Conservation (phyloP, 257 asterid genomes). For the Handroanthus guayacan region DNA sequence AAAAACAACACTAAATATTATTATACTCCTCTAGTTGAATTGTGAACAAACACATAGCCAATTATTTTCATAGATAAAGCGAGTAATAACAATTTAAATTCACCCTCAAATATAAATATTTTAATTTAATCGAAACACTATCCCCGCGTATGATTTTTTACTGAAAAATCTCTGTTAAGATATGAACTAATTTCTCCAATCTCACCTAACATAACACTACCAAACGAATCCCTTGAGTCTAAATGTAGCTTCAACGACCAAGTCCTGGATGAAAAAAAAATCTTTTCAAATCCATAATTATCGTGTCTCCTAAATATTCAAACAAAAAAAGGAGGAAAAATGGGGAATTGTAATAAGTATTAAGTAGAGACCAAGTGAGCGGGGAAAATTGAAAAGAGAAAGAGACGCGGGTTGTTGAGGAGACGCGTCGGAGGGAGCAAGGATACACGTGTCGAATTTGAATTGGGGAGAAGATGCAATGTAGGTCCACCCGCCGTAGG, state of each 20-base stretch:
- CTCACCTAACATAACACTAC: not conserved
- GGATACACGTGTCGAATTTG: constrained; percentile 31
- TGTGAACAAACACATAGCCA: no score
- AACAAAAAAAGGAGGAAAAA: not conserved
- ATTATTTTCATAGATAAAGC: no score
- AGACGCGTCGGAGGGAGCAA: constrained; percentile 48
- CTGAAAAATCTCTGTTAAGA: no score
- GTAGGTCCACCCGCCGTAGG: not conserved
- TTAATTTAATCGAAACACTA: no score
- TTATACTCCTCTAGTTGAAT: no score
- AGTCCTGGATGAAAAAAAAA: constrained; percentile 15
- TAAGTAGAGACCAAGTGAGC: not conserved
- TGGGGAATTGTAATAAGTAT: not conserved
- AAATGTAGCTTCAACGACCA: constrained; percentile 24
- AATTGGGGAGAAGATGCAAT: not conserved
- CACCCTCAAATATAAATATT: no score
- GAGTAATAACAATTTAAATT: no score
- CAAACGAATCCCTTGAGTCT: not conserved
- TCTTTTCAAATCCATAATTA: constrained; percentile 18
- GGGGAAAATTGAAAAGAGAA: not conserved
- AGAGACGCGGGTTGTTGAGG: constrained; percentile 18
- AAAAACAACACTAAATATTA: no score
- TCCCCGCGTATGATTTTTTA: no score
- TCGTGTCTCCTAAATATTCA: constrained; percentile 9
- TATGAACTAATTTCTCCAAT: not conserved